Base-by-base conservation (phyloP, 2,329 filamentous ascomycete genomes). In the Penicillium sp. region DNA sequence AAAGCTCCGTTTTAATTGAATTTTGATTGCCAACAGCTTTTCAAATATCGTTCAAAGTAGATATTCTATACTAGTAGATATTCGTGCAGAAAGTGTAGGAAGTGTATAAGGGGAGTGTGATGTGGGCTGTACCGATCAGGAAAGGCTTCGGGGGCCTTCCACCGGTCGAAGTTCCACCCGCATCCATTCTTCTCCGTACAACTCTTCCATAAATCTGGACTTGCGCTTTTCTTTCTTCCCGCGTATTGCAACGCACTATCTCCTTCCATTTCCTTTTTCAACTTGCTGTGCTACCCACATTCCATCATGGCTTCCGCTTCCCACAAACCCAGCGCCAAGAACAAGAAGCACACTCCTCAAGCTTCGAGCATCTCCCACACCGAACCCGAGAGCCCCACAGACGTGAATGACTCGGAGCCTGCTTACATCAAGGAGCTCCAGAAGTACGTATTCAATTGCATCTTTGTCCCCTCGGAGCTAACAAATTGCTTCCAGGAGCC, bases 341-440 rank as follows among this genome's bases (percentile, higher is more conserved):
- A 88, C 82, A 90, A 90, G 83, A 75, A 72, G 54, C 77, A 74
- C 81, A 78, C 75, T 53, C 71, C 81, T 62, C 85, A 61, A 62
- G 65, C 62, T 57, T 71, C 71, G 27, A 67, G 64, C 52, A 29
- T 62, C 39, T 69, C 70, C 44, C 69, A 68, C 59, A 39, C 68
- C 33, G 69, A 72, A 7, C 51, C 57, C 1, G 75, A 66, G 31
- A 60, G 58, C 19, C 58, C 81, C 62, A 78, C 80, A 8, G 75
- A 82, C 29, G 77, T 79, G 58, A 86, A 87, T 68, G 81, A 81
- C 58, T 80, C 79, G 61, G 93, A 97, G 73, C 92, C 85, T 69
- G 81, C 87, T 39, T 92, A 93, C 78, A 84, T 97, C 72, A 92
- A 88, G 73, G 93, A 98, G 74, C 83, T 98, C 50, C 87, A 93